Percentiles rank a stretch among this genome's conserved stretches.
Evolutionary conservation across 495 filamentous ascomycete genomes (phyloP).

Genomic region (Hypoxylon perforatum): DNA sequence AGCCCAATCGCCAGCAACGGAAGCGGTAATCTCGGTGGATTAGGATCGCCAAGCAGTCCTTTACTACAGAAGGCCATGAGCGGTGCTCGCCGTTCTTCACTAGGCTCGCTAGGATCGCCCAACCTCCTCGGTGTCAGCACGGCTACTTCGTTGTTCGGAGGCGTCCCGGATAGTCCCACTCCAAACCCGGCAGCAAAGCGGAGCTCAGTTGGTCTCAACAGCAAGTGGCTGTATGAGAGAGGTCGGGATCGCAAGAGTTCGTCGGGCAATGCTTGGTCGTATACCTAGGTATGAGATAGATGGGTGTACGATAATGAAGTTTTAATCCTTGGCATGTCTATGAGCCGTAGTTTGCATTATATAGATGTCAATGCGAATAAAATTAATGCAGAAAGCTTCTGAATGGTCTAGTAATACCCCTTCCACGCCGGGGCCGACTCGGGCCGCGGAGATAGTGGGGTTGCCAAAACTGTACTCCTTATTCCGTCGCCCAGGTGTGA

Average conservation of each 20-base stretch:
- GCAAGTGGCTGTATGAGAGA: slow-evolving; percentile 93
- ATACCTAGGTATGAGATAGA: slow-evolving; percentile 18
- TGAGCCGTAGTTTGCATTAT: slow-evolving; percentile 3
- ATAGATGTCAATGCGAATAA: slow-evolving; percentile 21
- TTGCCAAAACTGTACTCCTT: no score
- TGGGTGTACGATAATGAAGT: slow-evolving; percentile 16
- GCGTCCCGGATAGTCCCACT: slow-evolving; percentile 54
- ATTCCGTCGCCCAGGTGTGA: no score
- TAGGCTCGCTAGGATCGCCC: slow-evolving; percentile 73
- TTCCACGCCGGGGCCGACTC: no score
- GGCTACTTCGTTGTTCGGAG: slow-evolving; percentile 59
- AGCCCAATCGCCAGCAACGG: slow-evolving; percentile 41
- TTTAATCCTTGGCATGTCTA: slow-evolving; percentile 1
- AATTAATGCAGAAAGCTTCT: slow-evolving; percentile 15
- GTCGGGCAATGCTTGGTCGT: slow-evolving; percentile 52
- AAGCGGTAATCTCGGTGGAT: slow-evolving; percentile 38
- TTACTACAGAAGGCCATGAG: slow-evolving; percentile 76
- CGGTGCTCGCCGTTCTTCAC: slow-evolving; percentile 68
- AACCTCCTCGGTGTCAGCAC: slow-evolving; percentile 62
- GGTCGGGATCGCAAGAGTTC: slow-evolving; percentile 54
- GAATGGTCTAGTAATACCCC: no score
- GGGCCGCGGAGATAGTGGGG: no score
- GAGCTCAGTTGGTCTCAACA: slow-evolving; percentile 79
- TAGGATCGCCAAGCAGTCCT: slow-evolving; percentile 62
- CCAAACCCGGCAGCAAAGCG: slow-evolving; percentile 76